A percentile compares a stretch with the other conserved stretches of the same genome.
phyloP scores from a whole-genome alignment of 371 early-diverging fungal genomes.

The Mucor velutinosus region DNA sequence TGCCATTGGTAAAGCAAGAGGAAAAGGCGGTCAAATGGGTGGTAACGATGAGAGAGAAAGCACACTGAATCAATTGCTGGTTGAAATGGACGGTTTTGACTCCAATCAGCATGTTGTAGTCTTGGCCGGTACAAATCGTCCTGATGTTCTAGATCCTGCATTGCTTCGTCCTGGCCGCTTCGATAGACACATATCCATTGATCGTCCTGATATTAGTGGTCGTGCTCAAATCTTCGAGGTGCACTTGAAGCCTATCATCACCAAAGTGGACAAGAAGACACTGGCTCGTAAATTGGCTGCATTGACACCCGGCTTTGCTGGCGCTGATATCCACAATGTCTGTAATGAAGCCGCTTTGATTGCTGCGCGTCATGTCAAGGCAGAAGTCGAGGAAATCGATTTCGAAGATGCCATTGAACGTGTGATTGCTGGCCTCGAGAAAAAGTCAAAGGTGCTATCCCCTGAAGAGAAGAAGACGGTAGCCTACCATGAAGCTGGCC shows the following conservation, averaged over 20 bases:
- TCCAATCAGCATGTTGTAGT: constrained; percentile 93
- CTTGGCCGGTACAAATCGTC: constrained; percentile 93
- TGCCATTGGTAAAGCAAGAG: constrained; percentile 98
- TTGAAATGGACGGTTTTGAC: constrained; percentile 99
- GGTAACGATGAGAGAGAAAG: constrained; percentile 99
- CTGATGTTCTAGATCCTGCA: constrained; percentile 92
- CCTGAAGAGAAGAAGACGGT: constrained; percentile 98
- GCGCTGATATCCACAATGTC: constrained; percentile 98
- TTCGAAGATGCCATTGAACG: constrained; percentile 98
- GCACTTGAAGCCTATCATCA: constrained; percentile 93
- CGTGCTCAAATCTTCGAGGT: constrained; percentile 95
- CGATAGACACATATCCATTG: constrained; percentile 97
- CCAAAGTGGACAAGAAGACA: constrained; percentile 71
- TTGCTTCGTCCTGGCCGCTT: constrained; percentile 97
- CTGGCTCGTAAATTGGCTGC: constrained; percentile 86
- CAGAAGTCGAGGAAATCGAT: constrained; percentile 77
- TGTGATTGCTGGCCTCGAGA: constrained; percentile 97
- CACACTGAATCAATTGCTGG: constrained; percentile 96
- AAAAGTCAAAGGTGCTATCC: constrained; percentile 91
- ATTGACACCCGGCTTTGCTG: constrained; percentile 96
- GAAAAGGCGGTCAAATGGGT: constrained; percentile 76
- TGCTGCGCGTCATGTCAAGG: constrained; percentile 82
- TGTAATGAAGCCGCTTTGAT: constrained; percentile 98
- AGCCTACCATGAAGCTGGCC: constrained; percentile 98
- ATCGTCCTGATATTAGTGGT: constrained; percentile 95